Evolutionary conservation across 441 rosid species (phyloP).

Genomic region (Macaranga tanarius): DNA sequence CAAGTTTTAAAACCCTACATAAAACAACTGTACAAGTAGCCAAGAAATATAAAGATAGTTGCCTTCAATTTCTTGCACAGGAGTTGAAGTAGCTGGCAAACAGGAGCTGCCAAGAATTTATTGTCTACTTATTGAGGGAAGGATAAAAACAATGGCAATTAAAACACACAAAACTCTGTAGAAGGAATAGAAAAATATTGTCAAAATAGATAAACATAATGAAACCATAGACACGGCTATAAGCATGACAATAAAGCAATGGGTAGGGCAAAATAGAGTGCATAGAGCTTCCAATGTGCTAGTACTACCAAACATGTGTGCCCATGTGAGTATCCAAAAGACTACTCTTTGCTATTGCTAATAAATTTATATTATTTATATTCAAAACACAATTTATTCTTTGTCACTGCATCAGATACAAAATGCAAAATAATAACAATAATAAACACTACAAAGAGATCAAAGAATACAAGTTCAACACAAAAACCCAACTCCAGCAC

Average conservation of each 20-base stretch:
- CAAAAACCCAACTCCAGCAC: slow-evolving; percentile 9
- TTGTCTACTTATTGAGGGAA: background rate
- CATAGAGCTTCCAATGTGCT: slow-evolving; percentile 15
- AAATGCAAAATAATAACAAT: slow-evolving; percentile 14
- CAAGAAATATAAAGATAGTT: background rate
- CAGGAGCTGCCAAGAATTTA: slow-evolving; percentile 18
- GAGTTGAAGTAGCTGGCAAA: slow-evolving; percentile 13
- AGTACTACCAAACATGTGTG: slow-evolving; percentile 37
- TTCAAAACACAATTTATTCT: slow-evolving; percentile 12
- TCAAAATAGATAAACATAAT: background rate
- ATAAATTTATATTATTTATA: background rate
- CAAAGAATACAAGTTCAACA: slow-evolving; percentile 25
- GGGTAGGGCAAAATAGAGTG: background rate
- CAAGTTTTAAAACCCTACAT: background rate
- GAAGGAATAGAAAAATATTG: background rate
- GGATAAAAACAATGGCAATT: background rate
- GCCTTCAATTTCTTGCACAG: background rate
- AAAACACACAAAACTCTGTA: background rate
- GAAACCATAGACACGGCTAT: background rate
- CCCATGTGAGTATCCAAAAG: slow-evolving; percentile 31
- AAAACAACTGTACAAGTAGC: background rate
- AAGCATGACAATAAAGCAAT: background rate
- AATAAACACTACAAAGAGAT: slow-evolving; percentile 14
- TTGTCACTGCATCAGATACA: slow-evolving; percentile 19
- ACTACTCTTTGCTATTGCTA: background rate